Base-by-base conservation (phyloP, 495 filamentous ascomycete species). In the Daldinia decipiens region DNA sequence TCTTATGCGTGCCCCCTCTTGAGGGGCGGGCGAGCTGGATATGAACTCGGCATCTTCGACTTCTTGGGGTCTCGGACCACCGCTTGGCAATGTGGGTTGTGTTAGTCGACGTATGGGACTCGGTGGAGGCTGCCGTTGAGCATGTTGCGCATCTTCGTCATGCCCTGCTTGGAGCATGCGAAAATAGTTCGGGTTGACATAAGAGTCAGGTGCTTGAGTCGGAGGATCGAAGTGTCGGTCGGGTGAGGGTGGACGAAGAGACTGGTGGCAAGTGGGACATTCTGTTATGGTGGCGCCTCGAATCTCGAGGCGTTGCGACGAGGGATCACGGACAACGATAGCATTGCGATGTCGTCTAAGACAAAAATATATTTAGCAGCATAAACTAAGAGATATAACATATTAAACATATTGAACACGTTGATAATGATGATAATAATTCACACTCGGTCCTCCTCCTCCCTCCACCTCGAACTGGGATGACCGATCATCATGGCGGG, bases 101-200 rank as follows among this genome's bases (percentile, higher is more conserved):
- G 85, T 78, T 0, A 84, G 74, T 63, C 82, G 80, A 60, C 82
- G 82, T 68, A 84, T 79, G 12, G 85, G 81, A 68, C 84, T 84
- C 17, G 82, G 77, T 4, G 85, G 81, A 6, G 79, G 79, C 6
- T 71, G 70, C 6, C 50, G 58, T 21, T 67, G 58, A 19, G 50
- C 43, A 27, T 76, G 72, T 32, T 77, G 68, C 43, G 79, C 63
- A 21, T 73, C 64, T 40, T 79, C 52, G 61, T 70, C 38, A 50
- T 72, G 71, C 68, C 83, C 81, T 39, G 78, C 86, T 60, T 91
- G 89, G 27, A 99, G 90, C 89, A 97, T 93, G 74, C 91, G 92
- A 79, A 98, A 99, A 80, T 99, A 99, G 29, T 93, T 88, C 13
- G 93, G 93, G 71, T 91, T 90, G 66, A 97, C 88, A 77, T 95